A percentile compares a stretch with the other conserved stretches of the same genome.
These are phyloP conservation scores for Suillus tomentosus DNA, from an alignment of 768 basidiomycete genomes.

Conservation along the genomic window DNA sequence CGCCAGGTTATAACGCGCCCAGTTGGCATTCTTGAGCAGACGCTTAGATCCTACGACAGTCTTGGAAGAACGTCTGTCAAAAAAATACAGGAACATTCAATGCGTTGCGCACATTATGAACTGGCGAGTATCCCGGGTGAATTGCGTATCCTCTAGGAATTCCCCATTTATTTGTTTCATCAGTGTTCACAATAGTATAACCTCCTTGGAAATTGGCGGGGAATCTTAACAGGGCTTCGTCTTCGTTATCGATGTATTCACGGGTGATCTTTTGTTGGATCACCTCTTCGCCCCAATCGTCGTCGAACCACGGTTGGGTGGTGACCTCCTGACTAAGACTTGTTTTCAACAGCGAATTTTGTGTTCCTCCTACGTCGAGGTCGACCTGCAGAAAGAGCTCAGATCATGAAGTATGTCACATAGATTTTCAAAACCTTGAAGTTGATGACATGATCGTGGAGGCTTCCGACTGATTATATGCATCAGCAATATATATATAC, in stretches of 20 bases:
- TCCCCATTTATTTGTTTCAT: conserved; percentile 56
- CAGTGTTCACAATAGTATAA: conserved; percentile 58
- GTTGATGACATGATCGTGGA: conserved; percentile 72
- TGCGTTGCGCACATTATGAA: conserved; percentile 45
- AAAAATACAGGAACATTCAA: neutral
- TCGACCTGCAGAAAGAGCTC: conserved; percentile 46
- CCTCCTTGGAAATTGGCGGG: conserved; percentile 58
- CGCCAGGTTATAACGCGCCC: conserved; percentile 64
- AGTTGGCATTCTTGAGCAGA: conserved; percentile 62
- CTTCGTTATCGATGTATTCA: conserved; percentile 51
- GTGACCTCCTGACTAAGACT: conserved; percentile 51
- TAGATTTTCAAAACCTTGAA: conserved; percentile 42
- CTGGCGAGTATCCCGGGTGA: conserved; percentile 57
- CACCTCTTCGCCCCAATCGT: conserved; percentile 57
- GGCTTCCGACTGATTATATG: conserved; percentile 53
- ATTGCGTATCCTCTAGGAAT: conserved; percentile 60
- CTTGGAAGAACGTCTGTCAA: conserved; percentile 28
- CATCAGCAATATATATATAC: neutral
- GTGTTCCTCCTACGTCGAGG: conserved; percentile 60
- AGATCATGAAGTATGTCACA: neutral
- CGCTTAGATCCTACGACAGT: conserved; percentile 62
- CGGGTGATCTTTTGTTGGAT: conserved; percentile 55
- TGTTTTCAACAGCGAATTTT: conserved; percentile 57
- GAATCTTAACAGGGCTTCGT: conserved; percentile 52
- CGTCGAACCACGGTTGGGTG: conserved; percentile 55